Conservation (phyloP, 2,329 filamentous ascomycete genomes). For the Neopestalotiopsis clavispora region DNA sequence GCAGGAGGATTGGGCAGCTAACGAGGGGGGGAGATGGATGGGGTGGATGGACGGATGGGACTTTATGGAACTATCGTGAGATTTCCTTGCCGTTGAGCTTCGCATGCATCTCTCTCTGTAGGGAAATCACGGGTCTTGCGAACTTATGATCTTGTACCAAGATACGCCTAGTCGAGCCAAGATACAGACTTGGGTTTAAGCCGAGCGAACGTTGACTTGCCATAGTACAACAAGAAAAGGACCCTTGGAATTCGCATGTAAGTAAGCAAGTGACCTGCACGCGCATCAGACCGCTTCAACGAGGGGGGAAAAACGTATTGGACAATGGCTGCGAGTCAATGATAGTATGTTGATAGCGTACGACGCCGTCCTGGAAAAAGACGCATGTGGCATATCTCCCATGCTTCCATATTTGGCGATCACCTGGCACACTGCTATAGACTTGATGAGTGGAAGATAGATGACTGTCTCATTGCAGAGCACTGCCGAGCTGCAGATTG, state of each 20-base stretch:
- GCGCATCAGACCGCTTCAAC: not conserved
- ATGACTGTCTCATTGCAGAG: not conserved
- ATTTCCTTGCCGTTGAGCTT: too few species aligned
- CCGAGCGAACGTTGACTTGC: too few species aligned
- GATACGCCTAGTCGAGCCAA: too few species aligned
- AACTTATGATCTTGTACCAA: not conserved
- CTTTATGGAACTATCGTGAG: too few species aligned
- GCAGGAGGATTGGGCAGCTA: too few species aligned
- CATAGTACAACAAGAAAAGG: too few species aligned
- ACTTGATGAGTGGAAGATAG: not conserved
- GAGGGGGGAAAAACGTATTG: not conserved
- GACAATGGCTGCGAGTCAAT: constrained; percentile 11
- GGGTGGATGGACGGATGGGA: too few species aligned
- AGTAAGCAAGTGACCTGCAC: not conserved
- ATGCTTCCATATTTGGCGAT: not conserved
- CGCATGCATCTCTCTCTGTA: too few species aligned
- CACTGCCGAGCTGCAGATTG: constrained; percentile 10
- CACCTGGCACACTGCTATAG: not conserved
- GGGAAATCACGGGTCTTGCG: too few species aligned
- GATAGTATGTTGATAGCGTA: not conserved
- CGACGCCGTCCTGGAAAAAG: too few species aligned
- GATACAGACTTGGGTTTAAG: not conserved
- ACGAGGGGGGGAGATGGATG: too few species aligned
- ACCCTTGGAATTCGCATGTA: not conserved
- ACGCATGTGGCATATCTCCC: not conserved